A percentile compares a stretch with the other conserved stretches of the same genome.
These are phyloP conservation scores for Kwoniella sp. DNA, from an alignment of 768 basidiomycete genomes.

Conservation along the genomic window DNA sequence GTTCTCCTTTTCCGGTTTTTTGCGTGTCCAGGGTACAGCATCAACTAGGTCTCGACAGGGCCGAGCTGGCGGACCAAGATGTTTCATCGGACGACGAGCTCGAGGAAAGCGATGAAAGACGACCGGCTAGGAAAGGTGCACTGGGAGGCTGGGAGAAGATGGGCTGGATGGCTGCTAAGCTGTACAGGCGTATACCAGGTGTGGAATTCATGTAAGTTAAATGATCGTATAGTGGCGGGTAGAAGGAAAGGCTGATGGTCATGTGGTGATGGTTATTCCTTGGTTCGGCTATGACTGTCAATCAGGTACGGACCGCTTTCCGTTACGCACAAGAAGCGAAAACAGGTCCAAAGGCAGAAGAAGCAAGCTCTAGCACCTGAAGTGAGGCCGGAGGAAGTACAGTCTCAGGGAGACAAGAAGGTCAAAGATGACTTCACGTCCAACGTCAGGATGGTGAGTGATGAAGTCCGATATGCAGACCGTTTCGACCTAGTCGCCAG, in stretches of 20 bases:
- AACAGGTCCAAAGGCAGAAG: slow-evolving; percentile 67
- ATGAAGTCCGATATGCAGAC: no score
- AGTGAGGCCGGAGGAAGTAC: slow-evolving; percentile 70
- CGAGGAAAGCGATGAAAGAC: slow-evolving; percentile 57
- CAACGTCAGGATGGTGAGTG: slow-evolving; percentile 22
- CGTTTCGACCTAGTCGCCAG: no score
- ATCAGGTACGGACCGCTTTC: slow-evolving; percentile 86
- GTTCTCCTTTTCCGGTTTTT: no score
- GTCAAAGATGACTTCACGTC: slow-evolving; percentile 23
- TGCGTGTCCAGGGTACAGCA: slow-evolving; percentile 32
- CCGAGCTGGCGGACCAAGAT: slow-evolving; percentile 44
- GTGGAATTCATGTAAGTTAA: slow-evolving; percentile 82
- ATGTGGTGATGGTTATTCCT: neutral
- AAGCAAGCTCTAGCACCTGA: slow-evolving; percentile 68
- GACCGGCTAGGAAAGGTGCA: slow-evolving; percentile 52
- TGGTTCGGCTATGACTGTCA: neutral
- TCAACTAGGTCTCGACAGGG: slow-evolving; percentile 35
- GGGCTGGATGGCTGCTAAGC: slow-evolving; percentile 78
- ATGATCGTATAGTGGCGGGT: no score
- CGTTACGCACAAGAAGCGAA: slow-evolving; percentile 79
- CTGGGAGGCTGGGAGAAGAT: slow-evolving; percentile 76
- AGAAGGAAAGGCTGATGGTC: no score
- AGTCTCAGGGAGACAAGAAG: slow-evolving; percentile 26
- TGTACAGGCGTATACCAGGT: slow-evolving; percentile 75
- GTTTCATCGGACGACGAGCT: slow-evolving; percentile 42